Percentiles rank a stretch among this genome's conserved stretches.
phyloP scores from a whole-genome alignment of 495 filamentous ascomycete genomes.

The Daldinia bambusicola region DNA sequence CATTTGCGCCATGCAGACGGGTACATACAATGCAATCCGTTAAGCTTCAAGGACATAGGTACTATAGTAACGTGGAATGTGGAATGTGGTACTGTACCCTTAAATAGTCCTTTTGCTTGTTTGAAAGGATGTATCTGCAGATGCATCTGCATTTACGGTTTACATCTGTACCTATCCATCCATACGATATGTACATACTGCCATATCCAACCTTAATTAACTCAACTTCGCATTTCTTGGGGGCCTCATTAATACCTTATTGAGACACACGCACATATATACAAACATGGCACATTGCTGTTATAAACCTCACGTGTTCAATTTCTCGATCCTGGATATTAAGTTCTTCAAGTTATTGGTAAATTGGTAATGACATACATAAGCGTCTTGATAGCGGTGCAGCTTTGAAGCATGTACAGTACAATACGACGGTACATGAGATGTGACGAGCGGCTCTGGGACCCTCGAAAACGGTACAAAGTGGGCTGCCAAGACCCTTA shows the following conservation, averaged over 20 bases:
- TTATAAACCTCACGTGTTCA: conserved; percentile 32
- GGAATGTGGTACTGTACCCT: neutral
- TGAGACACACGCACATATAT: neutral
- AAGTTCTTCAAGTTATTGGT: conserved; percentile 1
- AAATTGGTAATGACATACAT: conserved; percentile 11
- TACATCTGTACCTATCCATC: conserved; percentile 1
- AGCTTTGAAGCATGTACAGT: too few relatives aligned
- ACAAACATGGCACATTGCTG: conserved; percentile 13
- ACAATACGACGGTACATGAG: too few relatives aligned
- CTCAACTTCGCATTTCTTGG: too few relatives aligned
- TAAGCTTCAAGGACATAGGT: neutral
- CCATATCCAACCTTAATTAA: too few relatives aligned
- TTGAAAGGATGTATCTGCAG: conserved; percentile 23
- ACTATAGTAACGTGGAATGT: too few relatives aligned
- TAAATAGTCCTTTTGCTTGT: conserved; percentile 18
- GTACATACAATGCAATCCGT: neutral
- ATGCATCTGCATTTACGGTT: neutral
- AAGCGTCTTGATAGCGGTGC: conserved; percentile 4
- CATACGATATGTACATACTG: too few relatives aligned
- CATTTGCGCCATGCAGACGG: conserved; percentile 5
- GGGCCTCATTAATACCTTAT: neutral
- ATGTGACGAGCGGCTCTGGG: conserved; percentile 36
- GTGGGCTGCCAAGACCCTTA: conserved; percentile 13
- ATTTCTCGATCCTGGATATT: conserved; percentile 32
- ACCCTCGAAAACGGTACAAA: conserved; percentile 9